These are phyloP conservation scores for Taxillus chinensis DNA, from an alignment of 164 flowering plant genomes.

Conservation along the genomic window DNA sequence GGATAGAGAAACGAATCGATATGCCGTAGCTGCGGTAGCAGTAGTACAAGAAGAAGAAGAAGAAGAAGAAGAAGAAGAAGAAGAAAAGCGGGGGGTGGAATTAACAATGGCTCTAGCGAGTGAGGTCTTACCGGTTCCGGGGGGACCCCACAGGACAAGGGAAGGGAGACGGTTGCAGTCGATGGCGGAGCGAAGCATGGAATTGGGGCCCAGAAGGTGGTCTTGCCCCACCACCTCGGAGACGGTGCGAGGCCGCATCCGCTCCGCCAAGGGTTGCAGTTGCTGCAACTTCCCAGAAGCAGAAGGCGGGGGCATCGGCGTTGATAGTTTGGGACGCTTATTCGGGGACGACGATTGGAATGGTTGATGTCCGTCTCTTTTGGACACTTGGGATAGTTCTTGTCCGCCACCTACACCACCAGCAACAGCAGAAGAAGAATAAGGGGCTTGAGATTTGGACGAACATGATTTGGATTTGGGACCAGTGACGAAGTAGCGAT, in stretches of 20 bases:
- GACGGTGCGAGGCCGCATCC: constrained; percentile 64
- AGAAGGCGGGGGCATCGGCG: background rate
- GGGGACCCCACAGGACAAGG: constrained; percentile 81
- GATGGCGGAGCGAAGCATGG: constrained; percentile 46
- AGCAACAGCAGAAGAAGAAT: constrained; percentile 1
- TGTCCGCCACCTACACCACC: background rate
- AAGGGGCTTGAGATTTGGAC: constrained; percentile 3
- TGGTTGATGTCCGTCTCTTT: too few species aligned
- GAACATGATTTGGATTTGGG: constrained; percentile 9
- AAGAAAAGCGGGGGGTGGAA: constrained; percentile 15
- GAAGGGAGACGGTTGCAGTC: constrained; percentile 54
- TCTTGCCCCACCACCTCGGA: constrained; percentile 77
- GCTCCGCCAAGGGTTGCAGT: constrained; percentile 52
- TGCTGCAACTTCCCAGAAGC: constrained; percentile 1
- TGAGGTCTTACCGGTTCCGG: constrained; percentile 90
- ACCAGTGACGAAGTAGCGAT: constrained; percentile 33
- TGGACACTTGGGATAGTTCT: background rate
- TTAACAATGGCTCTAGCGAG: constrained; percentile 53
- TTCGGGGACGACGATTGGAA: background rate
- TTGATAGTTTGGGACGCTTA: constrained; percentile 18
- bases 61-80: background rate
- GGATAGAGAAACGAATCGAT: constrained; percentile 55
- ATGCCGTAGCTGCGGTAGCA: background rate
- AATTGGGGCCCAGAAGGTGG: constrained; percentile 41
- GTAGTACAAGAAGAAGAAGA: background rate